A percentile compares a stretch with the other conserved stretches of the same genome.
Evolutionary conservation across 1,284 basidiomycete genomes (phyloP).

Genomic region (Agroathelia rolfsii): DNA sequence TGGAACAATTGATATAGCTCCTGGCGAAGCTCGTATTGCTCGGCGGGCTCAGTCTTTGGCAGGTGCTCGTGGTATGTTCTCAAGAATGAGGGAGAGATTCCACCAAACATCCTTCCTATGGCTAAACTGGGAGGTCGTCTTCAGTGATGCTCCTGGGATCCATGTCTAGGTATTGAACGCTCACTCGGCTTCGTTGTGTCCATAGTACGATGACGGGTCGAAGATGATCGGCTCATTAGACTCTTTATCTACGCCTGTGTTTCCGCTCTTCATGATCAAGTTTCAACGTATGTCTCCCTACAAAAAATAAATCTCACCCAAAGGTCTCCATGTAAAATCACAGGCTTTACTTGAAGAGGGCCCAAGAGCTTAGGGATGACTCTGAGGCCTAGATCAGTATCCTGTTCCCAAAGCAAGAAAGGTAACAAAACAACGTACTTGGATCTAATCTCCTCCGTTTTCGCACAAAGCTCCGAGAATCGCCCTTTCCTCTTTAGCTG

Average conservation of each 20-base stretch:
- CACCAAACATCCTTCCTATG: conserved; percentile 79
- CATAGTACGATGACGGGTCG: conserved; percentile 78
- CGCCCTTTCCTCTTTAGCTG: conserved; percentile 38
- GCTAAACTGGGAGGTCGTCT: conserved; percentile 46
- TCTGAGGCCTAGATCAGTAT: conserved; percentile 26
- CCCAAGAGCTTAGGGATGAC: conserved; percentile 69
- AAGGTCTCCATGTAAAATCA: conserved; percentile 78
- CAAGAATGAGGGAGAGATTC: conserved; percentile 65
- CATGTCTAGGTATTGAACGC: no score
- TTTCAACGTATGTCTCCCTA: conserved; percentile 10
- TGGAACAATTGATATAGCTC: conserved; percentile 82
- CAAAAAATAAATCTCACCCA: conserved; percentile 44
- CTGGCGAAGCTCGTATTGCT: conserved; percentile 59
- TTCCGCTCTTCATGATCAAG: conserved; percentile 47
- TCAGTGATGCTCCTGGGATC: no score
- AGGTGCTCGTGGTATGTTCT: conserved; percentile 60
- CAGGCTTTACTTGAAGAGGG: conserved; percentile 54
- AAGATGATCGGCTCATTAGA: conserved; percentile 64
- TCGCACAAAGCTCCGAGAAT: conserved; percentile 37
- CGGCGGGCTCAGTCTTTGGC: conserved; percentile 59
- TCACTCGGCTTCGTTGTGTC: conserved; percentile 82
- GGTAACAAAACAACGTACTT: conserved; percentile 33
- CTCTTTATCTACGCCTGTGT: conserved; percentile 48
- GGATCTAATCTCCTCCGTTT: conserved; percentile 45
- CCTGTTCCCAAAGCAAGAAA: background rate